These are phyloP conservation scores for Xylariaceae sp. DNA, from an alignment of 2,329 filamentous ascomycete species.

Conservation along the genomic window DNA sequence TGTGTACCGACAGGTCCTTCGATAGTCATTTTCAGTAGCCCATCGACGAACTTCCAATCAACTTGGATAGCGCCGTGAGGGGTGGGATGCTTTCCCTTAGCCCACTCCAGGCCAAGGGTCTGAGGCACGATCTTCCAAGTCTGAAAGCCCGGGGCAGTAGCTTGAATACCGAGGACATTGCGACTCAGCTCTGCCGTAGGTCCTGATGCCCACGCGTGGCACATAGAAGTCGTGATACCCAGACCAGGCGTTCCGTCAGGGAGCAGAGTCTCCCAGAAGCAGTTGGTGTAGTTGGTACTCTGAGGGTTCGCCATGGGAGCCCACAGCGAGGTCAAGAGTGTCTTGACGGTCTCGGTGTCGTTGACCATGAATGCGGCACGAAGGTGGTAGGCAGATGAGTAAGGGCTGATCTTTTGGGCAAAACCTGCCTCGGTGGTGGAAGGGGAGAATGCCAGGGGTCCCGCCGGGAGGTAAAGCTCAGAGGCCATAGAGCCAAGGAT, in stretches of 20 bases:
- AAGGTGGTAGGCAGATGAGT: slow-evolving; percentile 25
- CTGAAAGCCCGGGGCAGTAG: slow-evolving; percentile 14
- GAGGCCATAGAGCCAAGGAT: background rate
- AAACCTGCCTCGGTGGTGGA: slow-evolving; percentile 11
- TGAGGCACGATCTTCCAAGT: slow-evolving; percentile 7
- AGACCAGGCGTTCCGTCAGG: slow-evolving; percentile 17
- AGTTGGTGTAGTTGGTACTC: slow-evolving; percentile 23
- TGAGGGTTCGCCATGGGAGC: slow-evolving; percentile 21
- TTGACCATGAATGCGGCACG: slow-evolving; percentile 20
- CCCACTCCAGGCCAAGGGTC: background rate
- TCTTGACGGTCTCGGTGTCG: slow-evolving; percentile 5
- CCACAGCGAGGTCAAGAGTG: slow-evolving; percentile 18
- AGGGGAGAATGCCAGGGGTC: slow-evolving; percentile 17
- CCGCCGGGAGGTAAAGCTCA: background rate
- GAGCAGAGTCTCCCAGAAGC: slow-evolving; percentile 27
- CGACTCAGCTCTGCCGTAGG: slow-evolving; percentile 27
- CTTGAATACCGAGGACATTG: slow-evolving; percentile 22
- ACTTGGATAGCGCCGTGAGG: background rate
- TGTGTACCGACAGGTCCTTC: slow-evolving; percentile 2
- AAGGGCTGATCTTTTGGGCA: slow-evolving; percentile 21
- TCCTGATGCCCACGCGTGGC: slow-evolving; percentile 29
- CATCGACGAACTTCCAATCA: background rate
- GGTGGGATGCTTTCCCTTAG: background rate
- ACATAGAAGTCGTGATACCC: slow-evolving; percentile 23
- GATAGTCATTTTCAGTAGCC: slow-evolving; percentile 1